Conservation (phyloP, 768 basidiomycete species). For the Tubosaeta sp. region DNA sequence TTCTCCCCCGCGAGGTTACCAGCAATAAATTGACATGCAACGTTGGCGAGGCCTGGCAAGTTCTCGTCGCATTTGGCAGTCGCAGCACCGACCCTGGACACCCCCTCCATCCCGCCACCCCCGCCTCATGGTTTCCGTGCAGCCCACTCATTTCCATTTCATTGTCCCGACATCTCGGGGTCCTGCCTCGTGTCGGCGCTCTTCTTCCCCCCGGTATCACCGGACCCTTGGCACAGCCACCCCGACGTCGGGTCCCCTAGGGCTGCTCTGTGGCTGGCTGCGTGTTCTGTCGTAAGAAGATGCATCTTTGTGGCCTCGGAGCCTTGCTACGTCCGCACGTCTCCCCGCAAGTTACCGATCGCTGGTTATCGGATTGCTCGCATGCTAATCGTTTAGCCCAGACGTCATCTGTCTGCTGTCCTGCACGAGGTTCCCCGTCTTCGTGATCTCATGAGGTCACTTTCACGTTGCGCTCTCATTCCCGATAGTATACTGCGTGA, state of each 20-base stretch:
- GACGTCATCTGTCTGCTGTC: slow-evolving; percentile 17
- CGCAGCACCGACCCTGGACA: slow-evolving; percentile 18
- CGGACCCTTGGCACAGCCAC: too few relatives aligned
- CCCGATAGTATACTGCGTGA: too few relatives aligned
- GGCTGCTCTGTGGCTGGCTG: slow-evolving; percentile 3
- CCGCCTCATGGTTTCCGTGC: slow-evolving; percentile 22
- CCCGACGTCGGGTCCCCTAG: neutral
- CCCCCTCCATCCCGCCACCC: slow-evolving; percentile 16
- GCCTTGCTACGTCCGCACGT: slow-evolving; percentile 17
- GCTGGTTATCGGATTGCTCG: neutral
- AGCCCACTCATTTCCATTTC: neutral
- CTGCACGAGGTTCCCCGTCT: slow-evolving; percentile 22
- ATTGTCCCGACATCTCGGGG: slow-evolving; percentile 11
- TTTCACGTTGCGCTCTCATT: slow-evolving; percentile 19
- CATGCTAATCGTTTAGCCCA: slow-evolving; percentile 8
- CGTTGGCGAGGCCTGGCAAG: slow-evolving; percentile 28
- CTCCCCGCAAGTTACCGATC: too few relatives aligned
- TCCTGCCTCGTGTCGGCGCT: slow-evolving; percentile 33
- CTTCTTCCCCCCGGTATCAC: neutral
- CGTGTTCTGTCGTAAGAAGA: neutral
- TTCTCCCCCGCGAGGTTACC: slow-evolving; percentile 19
- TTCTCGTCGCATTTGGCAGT: slow-evolving; percentile 11
- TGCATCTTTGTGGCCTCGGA: slow-evolving; percentile 13
- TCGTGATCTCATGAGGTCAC: too few relatives aligned
- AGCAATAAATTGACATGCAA: slow-evolving; percentile 21